Conservation (phyloP, 2,329 filamentous ascomycete genomes). For the Penicillium aurantiogriseum region DNA sequence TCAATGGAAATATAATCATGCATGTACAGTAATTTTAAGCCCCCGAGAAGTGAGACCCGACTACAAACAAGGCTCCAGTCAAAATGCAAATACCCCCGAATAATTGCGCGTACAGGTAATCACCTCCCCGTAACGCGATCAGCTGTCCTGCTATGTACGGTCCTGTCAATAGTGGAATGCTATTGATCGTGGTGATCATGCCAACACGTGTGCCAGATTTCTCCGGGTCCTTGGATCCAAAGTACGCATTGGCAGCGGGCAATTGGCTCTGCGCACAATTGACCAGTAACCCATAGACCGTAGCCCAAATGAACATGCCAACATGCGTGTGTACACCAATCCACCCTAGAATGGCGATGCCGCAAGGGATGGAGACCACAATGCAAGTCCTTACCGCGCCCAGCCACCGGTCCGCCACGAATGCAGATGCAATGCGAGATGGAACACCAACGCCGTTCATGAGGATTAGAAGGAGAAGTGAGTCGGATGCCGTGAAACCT, state of each 20-base stretch:
- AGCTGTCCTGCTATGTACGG: slow-evolving; percentile 50
- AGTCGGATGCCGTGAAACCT: slow-evolving; percentile 1
- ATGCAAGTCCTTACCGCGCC: slow-evolving; percentile 11
- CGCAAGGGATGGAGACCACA: slow-evolving; percentile 12
- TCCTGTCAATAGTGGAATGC: slow-evolving; percentile 46
- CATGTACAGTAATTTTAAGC: not conserved
- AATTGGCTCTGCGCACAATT: slow-evolving; percentile 49
- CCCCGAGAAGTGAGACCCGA: slow-evolving; percentile 8
- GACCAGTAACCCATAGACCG: slow-evolving; percentile 46
- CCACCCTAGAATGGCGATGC: slow-evolving; percentile 7
- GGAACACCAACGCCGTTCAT: slow-evolving; percentile 11
- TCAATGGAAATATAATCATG: not conserved
- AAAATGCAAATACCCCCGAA: slow-evolving; percentile 37
- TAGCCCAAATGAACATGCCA: slow-evolving; percentile 44
- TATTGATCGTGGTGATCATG: slow-evolving; percentile 49
- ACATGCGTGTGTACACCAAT: slow-evolving; percentile 5
- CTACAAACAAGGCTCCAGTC: slow-evolving; percentile 10
- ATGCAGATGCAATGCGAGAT: slow-evolving; percentile 6
- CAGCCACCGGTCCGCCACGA: slow-evolving; percentile 9
- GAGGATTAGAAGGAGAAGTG: slow-evolving; percentile 4
- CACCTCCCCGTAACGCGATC: slow-evolving; percentile 41
- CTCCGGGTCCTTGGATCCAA: slow-evolving; percentile 46
- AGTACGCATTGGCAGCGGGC: slow-evolving; percentile 39
- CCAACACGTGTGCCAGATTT: slow-evolving; percentile 50
- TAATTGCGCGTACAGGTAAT: slow-evolving; percentile 47